These are phyloP conservation scores for Mollisia scopiformis DNA, from an alignment of 2,329 filamentous ascomycete species.

Conservation along the genomic window DNA sequence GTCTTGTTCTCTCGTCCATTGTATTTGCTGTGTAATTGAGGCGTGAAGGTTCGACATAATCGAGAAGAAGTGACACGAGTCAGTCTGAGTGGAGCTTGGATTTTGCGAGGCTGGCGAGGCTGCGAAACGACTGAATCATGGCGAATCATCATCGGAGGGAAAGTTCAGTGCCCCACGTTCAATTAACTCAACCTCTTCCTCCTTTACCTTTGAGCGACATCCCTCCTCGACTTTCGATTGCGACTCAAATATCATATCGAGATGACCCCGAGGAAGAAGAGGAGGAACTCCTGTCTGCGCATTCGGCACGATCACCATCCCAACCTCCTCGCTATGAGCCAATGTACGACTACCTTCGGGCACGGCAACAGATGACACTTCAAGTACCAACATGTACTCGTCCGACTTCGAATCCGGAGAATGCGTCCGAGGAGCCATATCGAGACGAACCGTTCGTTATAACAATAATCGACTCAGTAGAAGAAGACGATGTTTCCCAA, in stretches of 20 bases:
- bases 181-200: slow-evolving; percentile 29
- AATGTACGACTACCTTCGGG: slow-evolving; percentile 35
- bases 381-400: neutral
- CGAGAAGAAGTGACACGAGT: neutral
- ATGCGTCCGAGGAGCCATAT: slow-evolving; percentile 25
- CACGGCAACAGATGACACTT: slow-evolving; percentile 10
- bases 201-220: slow-evolving; percentile 23
- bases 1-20: neutral
- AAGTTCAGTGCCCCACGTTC: slow-evolving; percentile 23
- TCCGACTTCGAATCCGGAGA: neutral
- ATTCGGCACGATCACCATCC: neutral
- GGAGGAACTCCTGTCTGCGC: neutral
- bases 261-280: slow-evolving; percentile 29
- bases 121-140: slow-evolving; percentile 16
- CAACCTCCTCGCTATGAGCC: slow-evolving; percentile 33
- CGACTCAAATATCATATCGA: slow-evolving; percentile 24
- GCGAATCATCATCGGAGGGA: slow-evolving; percentile 22
- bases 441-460: slow-evolving; percentile 33
- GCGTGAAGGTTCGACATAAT: neutral
- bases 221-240: slow-evolving; percentile 11
- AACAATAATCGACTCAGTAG: slow-evolving; percentile 15
- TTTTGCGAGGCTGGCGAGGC: neutral
- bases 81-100: too few species aligned
- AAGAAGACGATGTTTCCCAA: slow-evolving; percentile 3
- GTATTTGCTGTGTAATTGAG: neutral